These are phyloP conservation scores for Coniosporium apollinis DNA, from an alignment of 495 filamentous ascomycete genomes.

Conservation along the genomic window DNA sequence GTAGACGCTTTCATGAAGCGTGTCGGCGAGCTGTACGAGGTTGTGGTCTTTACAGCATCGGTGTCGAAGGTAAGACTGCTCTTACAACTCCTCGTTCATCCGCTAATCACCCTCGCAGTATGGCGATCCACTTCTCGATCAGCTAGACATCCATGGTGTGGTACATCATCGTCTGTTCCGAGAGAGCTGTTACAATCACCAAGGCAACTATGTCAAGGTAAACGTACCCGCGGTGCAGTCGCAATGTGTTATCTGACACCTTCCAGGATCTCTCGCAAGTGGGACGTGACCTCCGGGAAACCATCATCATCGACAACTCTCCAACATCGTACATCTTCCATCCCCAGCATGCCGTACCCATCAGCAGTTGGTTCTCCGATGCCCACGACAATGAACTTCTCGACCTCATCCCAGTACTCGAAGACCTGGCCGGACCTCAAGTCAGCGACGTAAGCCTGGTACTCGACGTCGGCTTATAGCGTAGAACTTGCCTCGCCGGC, in stretches of 20 bases:
- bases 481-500: no score
- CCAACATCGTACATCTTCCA: slow-evolving; percentile 99
- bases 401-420: slow-evolving; percentile 94
- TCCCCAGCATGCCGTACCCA: slow-evolving; percentile 95
- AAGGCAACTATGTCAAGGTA: slow-evolving; percentile 96
- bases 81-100: neutral
- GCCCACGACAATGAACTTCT: slow-evolving; percentile 98
- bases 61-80: slow-evolving; percentile 70
- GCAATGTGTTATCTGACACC: no score
- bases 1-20: slow-evolving; percentile 98
- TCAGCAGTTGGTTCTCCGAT: slow-evolving; percentile 99
- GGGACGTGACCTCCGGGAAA: slow-evolving; percentile 87
- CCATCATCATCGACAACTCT: slow-evolving; percentile 99
- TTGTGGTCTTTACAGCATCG: slow-evolving; percentile 96
- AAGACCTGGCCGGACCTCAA: slow-evolving; percentile 76
- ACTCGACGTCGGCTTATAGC: slow-evolving; percentile 89
- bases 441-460: slow-evolving; percentile 95
- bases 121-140: slow-evolving; percentile 88
- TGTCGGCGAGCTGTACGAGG: slow-evolving; percentile 93
- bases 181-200: slow-evolving; percentile 98
- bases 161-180: slow-evolving; percentile 94
- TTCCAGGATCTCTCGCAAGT: slow-evolving; percentile 79
- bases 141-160: slow-evolving; percentile 92
- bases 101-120: slow-evolving; percentile 41
- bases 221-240: slow-evolving; percentile 10